Percentiles rank a stretch among this genome's conserved stretches.
Conservation (phyloP, 495 filamentous ascomycete genomes). For the Polyplosphaeria fusca region DNA sequence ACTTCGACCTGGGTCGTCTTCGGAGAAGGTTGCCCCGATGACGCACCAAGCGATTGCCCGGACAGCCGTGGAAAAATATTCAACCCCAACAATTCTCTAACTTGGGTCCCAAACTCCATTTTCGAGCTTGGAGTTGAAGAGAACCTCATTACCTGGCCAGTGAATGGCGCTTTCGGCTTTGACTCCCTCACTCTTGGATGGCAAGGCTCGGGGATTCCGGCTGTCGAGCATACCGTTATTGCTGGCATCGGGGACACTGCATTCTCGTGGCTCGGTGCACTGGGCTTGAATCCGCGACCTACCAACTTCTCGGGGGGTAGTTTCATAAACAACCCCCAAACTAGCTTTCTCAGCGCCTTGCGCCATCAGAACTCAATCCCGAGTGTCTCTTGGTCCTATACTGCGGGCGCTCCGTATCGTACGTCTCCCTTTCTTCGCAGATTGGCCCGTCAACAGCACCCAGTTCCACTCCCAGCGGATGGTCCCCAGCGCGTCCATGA, state of each 20-base stretch:
- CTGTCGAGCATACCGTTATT: slow-evolving; percentile 47
- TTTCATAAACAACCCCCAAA: slow-evolving; percentile 31
- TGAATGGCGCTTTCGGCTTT: slow-evolving; percentile 58
- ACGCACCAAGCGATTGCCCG: slow-evolving; percentile 33
- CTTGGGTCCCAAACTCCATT: slow-evolving; percentile 54
- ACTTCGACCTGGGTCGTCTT: slow-evolving; percentile 58
- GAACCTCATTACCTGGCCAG: slow-evolving; percentile 50
- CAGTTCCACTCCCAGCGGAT: too few relatives aligned
- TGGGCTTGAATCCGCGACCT: slow-evolving; percentile 51
- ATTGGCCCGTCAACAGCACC: too few relatives aligned
- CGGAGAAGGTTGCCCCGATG: slow-evolving; percentile 47
- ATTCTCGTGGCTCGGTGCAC: slow-evolving; percentile 54
- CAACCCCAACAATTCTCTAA: slow-evolving; percentile 49
- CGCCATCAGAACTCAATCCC: slow-evolving; percentile 48
- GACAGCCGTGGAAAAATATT: slow-evolving; percentile 53
- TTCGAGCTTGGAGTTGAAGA: slow-evolving; percentile 54
- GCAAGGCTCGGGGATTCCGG: slow-evolving; percentile 36
- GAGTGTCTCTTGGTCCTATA: slow-evolving; percentile 54
- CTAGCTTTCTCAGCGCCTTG: slow-evolving; percentile 48
- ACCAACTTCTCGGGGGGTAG: slow-evolving; percentile 45
- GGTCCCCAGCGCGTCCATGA: too few relatives aligned
- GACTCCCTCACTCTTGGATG: slow-evolving; percentile 47
- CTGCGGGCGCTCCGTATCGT: slow-evolving; percentile 52
- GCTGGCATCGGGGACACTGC: slow-evolving; percentile 54
- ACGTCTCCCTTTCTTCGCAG: slow-evolving; percentile 27